Evolutionary conservation across 768 basidiomycete genomes (phyloP).

Genomic region (Suillus americanus): DNA sequence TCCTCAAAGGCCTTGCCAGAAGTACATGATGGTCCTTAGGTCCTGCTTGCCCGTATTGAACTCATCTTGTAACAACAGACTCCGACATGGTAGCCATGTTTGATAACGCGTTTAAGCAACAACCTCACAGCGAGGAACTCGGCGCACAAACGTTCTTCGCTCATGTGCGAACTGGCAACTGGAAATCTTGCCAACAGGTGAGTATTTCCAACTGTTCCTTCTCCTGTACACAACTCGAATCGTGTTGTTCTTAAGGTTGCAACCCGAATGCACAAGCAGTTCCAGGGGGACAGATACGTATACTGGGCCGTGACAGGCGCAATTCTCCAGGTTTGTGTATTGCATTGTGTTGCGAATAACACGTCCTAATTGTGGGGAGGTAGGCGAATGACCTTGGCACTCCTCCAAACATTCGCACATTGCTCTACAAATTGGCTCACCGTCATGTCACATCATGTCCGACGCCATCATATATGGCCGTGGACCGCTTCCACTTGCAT

Average conservation of each 20-base stretch:
- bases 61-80: slow-evolving; percentile 38
- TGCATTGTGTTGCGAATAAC: neutral
- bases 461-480: slow-evolving; percentile 58
- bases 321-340: slow-evolving; percentile 63
- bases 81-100: slow-evolving; percentile 83
- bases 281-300: slow-evolving; percentile 76
- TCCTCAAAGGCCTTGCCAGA: slow-evolving; percentile 75
- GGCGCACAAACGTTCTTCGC: slow-evolving; percentile 85
- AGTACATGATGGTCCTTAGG: slow-evolving; percentile 33
- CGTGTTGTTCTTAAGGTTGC: slow-evolving; percentile 51
- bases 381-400: slow-evolving; percentile 74
- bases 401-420: slow-evolving; percentile 55
- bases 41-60: neutral
- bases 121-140: slow-evolving; percentile 80
- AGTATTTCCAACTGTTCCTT: slow-evolving; percentile 6
- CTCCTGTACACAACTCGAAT: slow-evolving; percentile 4
- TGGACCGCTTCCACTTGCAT: slow-evolving; percentile 80
- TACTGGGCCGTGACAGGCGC: slow-evolving; percentile 85
- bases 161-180: slow-evolving; percentile 73
- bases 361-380: neutral
- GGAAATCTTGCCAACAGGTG: slow-evolving; percentile 87
- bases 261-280: slow-evolving; percentile 80
- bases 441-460: slow-evolving; percentile 65
- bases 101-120: slow-evolving; percentile 81
- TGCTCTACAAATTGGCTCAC: slow-evolving; percentile 78